Evolutionary conservation across 2,329 filamentous ascomycete species (phyloP), one percentile per base, ranked within the genome.

Genomic region (Furcasterigmium sp.): DNA sequence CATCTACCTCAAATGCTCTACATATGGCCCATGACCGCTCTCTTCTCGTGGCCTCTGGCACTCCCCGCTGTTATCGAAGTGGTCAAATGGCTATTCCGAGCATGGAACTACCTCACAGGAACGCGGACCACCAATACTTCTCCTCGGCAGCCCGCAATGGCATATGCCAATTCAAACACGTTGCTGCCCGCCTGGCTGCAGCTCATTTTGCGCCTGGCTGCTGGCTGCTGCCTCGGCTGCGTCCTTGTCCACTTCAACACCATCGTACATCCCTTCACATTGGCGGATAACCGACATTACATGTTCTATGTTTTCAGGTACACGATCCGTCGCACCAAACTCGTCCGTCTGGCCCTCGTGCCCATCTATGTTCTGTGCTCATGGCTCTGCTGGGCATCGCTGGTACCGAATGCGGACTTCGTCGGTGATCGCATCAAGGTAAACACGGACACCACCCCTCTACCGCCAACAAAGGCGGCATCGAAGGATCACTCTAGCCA

Each of bases 201-300:
- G 14, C 32, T 35, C 15, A 2, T 35, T 17, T 8, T 18, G 17
- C 32, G n/a, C 32, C 4, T 35, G 3, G 15, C 17, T 10, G n/a
- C 15, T 9, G 32, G n/a, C n/a, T 17, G 11, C n/a, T 17, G n/a
- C 15, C n/a, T 35, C n/a, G 32, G n/a, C 6, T 6, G 9, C 14
- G 15, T 59, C 11, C 61, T 81, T 17, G 81, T 96, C 19, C 78
- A 80, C 49, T 85, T 78, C 73, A 97, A 96, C 72, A 98, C 93
- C 26, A 85, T 95, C 49, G 79, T 97, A 35, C 93, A 98, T 58
- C 91, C 93, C 0, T 98, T 97, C 60, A 95, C 91, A 0, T 76
- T 97, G 1, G 93, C 93, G 26, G 93, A 98, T 63, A 98, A 98
- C 63, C 76, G 93, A 3, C 93, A 98, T 62, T 98, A 95, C 68